Evolutionary conservation across 345 rosid species (phyloP).

Genomic region (Atalantia buxifolia): DNA sequence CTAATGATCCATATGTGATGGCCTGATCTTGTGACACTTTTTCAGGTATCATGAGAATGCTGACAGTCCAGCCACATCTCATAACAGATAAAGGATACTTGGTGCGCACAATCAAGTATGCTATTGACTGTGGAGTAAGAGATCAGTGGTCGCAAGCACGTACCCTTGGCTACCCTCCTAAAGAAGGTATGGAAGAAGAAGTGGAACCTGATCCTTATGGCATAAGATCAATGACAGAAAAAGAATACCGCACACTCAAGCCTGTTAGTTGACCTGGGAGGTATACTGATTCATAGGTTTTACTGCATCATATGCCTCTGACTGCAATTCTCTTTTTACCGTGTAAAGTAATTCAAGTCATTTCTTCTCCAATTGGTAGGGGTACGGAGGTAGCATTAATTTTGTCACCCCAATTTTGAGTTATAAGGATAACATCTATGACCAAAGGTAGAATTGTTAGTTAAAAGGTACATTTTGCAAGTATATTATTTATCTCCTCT

Average conservation of each 20-base stretch:
- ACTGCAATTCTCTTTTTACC: neutral
- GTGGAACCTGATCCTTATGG: constrained; percentile 53
- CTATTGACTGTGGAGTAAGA: constrained; percentile 75
- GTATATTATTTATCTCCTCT: neutral
- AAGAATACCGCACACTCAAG: constrained; percentile 50
- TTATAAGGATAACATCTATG: constrained; percentile 2
- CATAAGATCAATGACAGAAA: constrained; percentile 58
- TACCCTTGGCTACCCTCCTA: constrained; percentile 69
- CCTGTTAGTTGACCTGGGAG: constrained; percentile 23
- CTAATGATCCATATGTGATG: neutral
- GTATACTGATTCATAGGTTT: constrained; percentile 1
- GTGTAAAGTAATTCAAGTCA: constrained; percentile 19
- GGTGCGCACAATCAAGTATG: constrained; percentile 58
- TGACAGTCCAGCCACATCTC: constrained; percentile 66
- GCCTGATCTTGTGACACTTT: constrained; percentile 7
- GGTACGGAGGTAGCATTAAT: neutral
- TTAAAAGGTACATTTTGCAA: neutral
- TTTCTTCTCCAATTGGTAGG: neutral
- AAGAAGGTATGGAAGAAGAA: constrained; percentile 54
- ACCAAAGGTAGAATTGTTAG: neutral
- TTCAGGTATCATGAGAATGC: constrained; percentile 83
- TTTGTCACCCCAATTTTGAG: constrained; percentile 21
- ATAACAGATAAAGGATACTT: constrained; percentile 63
- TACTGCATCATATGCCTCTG: neutral
- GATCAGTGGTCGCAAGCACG: constrained; percentile 77